A percentile compares a stretch with the other conserved stretches of the same genome.
Evolutionary conservation across 495 filamentous ascomycete genomes (phyloP).

Genomic region (Cercophora samala): DNA sequence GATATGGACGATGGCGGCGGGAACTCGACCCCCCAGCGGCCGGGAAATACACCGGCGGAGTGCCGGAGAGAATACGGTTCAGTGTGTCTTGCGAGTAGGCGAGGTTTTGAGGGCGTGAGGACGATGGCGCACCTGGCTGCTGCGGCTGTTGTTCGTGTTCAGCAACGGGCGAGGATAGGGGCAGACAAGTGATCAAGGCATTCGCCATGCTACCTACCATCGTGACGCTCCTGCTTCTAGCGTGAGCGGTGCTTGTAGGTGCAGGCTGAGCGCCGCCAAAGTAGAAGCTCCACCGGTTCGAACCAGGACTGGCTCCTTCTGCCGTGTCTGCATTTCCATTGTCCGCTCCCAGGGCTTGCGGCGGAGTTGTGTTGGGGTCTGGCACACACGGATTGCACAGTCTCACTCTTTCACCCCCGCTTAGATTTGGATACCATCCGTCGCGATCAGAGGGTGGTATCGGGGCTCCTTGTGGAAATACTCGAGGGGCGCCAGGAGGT

Average conservation of each 20-base stretch:
- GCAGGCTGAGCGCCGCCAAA: slow-evolving; percentile 19
- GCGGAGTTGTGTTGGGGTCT: slow-evolving; percentile 77
- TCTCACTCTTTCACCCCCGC: slow-evolving; percentile 79
- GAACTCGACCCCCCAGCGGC: slow-evolving; percentile 24
- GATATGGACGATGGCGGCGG: slow-evolving; percentile 24
- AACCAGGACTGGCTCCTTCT: slow-evolving; percentile 1
- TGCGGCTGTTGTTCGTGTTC: slow-evolving; percentile 10
- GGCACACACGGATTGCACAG: slow-evolving; percentile 95
- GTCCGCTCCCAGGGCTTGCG: slow-evolving; percentile 29
- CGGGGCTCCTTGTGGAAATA: background rate
- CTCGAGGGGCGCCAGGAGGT: slow-evolving; percentile 55
- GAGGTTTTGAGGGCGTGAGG: slow-evolving; percentile 24
- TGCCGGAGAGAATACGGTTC: slow-evolving; percentile 37
- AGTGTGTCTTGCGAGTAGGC: slow-evolving; percentile 23
- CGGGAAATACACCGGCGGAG: slow-evolving; percentile 39
- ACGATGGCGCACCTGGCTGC: slow-evolving; percentile 20
- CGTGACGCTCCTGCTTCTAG: slow-evolving; percentile 44
- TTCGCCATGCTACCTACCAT: slow-evolving; percentile 36
- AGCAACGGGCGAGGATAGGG: background rate
- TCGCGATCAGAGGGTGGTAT: slow-evolving; percentile 44
- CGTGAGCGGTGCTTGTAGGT: slow-evolving; percentile 27
- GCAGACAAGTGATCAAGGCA: background rate
- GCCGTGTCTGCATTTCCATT: background rate
- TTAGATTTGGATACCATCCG: slow-evolving; percentile 43
- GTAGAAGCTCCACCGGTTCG: slow-evolving; percentile 25